Base-by-base conservation (phyloP, 257 asterid genomes). In the Gentiana macrophylla region DNA sequence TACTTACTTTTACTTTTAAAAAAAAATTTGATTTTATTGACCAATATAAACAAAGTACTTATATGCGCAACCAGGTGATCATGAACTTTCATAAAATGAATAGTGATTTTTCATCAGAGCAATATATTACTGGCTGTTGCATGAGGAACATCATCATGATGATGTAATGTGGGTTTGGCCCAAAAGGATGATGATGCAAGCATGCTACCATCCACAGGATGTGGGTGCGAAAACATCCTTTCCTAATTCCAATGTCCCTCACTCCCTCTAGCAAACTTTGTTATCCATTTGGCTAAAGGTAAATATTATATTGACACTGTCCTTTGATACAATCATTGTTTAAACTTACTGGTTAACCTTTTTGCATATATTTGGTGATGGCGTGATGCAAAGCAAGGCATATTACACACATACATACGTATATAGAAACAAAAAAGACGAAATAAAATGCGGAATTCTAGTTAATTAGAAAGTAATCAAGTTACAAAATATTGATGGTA, bases 71-170 rank as follows among this genome's bases (percentile, higher is more conserved):
- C 24, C 24, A 15, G 24, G 24, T 15, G 24, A 15, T 15, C 24
- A 15, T 15, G 24, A 15, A 15, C 24, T 15, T 15, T 15, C 24
- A 15, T 15, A 15, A 15, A 47, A 61, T 59, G 35, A 47, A 54
- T 50, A 24, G 51, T 65, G 59, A 59, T 53, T 56, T 43, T 38
- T 35, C 49, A 44, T 41, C 60, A 34, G 3, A 52, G 9, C 37
- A 53, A 13, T 8, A 36, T 74, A 83, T 68, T 71, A 65, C 65
- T 66, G 24, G 24, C 24, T 15, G 24, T 15, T 67, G 74, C 80
- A 71, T 74, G 83, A 86, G 83, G 62, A 71, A 66, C 89, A 80
- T 79, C 82, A 79, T 80, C 80, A 78, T 76, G 55, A 80, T 78
- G 84, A 76, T 80, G 86, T 72, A 73, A 73, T 55, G 58, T 70